Evolutionary conservation across 177 flowering plant genomes (phyloP), one percentile per base, ranked within the genome.

Genomic region (Telopea speciosissima): DNA sequence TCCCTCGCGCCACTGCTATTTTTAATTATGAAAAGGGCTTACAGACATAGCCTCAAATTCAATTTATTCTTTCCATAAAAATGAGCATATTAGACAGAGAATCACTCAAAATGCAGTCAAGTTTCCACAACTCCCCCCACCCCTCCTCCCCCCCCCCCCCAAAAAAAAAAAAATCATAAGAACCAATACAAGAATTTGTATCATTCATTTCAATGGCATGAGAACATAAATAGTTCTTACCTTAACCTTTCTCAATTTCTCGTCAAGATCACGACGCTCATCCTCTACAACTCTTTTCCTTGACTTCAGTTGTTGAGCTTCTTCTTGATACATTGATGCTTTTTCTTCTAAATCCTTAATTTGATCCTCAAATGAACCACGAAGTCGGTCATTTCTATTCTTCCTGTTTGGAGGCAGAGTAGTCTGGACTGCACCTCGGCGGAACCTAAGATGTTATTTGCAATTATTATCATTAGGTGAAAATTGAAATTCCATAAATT

Each of bases 371-470:
- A 76, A 87, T 63, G 99, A 93, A 68, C 86, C 77, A 82, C 90
- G 84, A 70, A 95, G 88, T 63, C 99, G 89, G 0, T 85, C 88
- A 79, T 79, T 76, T 80, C 95, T 84, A 17, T 68, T 71, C 70
- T 69, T 84, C 79, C 67, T 92, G 74, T 80, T 82, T 62, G 93
- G 94, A 26, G 99, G 98, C 44, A 95, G 91, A 80, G 80, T 77
- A 25, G 99, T 95, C 80, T 95, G 89, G 49, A 88, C 94, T 42
- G 93, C 82, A 66, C 92, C 95, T 40, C 97, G 93, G 54, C 83
- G 86, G 79, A 91, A 95, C 99, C 99, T 95, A 74, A 28, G 62
- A 62, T 78, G 59, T 24, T 26, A 65, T 60, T 0, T 33, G 13
- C 1, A 42, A 60, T 23, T 54, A 56, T 54, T 66, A 63, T 40